Evolutionary conservation across 2,329 filamentous ascomycete species (phyloP).

Genomic region (Fusarium fracticaudum): DNA sequence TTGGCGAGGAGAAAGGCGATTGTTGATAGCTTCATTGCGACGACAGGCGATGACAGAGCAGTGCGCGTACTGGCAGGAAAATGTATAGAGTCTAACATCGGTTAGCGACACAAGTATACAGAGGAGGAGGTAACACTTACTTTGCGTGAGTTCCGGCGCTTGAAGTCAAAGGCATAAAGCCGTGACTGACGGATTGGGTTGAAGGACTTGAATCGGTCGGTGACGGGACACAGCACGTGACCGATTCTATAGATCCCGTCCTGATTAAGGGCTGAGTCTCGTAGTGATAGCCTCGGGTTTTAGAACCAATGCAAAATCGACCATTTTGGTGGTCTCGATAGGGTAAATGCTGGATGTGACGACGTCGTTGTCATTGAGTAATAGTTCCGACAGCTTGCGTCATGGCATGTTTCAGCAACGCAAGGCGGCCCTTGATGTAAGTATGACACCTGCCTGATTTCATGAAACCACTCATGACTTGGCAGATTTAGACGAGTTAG

Average conservation of each 20-base stretch:
- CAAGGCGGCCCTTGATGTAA: background rate
- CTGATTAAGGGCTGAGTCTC: too few relatives aligned
- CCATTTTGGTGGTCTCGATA: background rate
- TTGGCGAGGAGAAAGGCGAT: too few relatives aligned
- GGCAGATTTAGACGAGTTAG: background rate
- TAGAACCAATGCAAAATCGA: background rate
- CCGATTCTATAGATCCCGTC: too few relatives aligned
- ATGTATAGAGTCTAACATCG: fast-evolving
- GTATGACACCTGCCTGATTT: background rate
- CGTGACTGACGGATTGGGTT: too few relatives aligned
- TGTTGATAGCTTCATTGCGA: too few relatives aligned
- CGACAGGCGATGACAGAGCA: too few relatives aligned
- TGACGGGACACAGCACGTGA: too few relatives aligned
- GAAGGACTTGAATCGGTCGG: too few relatives aligned
- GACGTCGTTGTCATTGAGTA: background rate
- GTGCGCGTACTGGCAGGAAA: too few relatives aligned
- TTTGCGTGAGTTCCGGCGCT: fast-evolving
- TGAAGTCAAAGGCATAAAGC: fast-evolving
- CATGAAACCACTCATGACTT: background rate
- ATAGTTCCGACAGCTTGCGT: background rate
- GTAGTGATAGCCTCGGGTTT: background rate
- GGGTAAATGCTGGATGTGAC: background rate
- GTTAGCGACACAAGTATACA: too few relatives aligned
- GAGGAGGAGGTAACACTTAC: too few relatives aligned
- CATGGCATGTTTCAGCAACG: background rate